phyloP scores from a whole-genome alignment of 2,329 filamentous ascomycete species.

The Aspergillus brunneoviolaceus region DNA sequence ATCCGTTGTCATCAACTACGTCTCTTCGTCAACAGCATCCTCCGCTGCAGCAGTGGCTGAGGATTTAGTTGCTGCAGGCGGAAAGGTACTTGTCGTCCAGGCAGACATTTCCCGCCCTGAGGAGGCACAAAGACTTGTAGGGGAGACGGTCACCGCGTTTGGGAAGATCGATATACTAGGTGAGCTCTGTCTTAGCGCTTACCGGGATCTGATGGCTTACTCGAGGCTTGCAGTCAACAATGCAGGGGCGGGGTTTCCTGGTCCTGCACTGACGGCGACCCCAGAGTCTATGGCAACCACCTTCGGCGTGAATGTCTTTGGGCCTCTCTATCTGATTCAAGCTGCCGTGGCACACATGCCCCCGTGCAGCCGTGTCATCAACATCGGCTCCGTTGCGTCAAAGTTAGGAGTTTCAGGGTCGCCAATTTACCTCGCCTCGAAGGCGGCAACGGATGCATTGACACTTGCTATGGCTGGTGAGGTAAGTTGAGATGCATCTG shows the following conservation, averaged over 20 bases:
- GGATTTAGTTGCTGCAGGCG: slow-evolving; percentile 8
- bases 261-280: background rate
- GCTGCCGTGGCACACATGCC: slow-evolving; percentile 1
- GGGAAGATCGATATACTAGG: slow-evolving; percentile 2
- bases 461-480: slow-evolving; percentile 1
- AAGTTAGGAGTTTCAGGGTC: slow-evolving; percentile 1
- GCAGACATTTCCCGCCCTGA: slow-evolving; percentile 15
- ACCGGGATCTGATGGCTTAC: background rate
- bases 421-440: background rate
- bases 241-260: background rate
- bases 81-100: slow-evolving; percentile 13
- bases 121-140: background rate
- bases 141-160: background rate
- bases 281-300: background rate
- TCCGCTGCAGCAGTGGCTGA: slow-evolving; percentile 10
- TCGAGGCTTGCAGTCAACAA: slow-evolving; percentile 1
- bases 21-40: slow-evolving; percentile 8
- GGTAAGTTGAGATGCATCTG: background rate
- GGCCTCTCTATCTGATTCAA: background rate
- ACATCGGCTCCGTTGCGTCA: slow-evolving; percentile 5
- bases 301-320: slow-evolving; percentile 3
- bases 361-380: background rate
- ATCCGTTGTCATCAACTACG: slow-evolving; percentile 67
- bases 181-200: background rate
- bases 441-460: slow-evolving; percentile 4